phyloP scores from a whole-genome alignment of 768 basidiomycete species.

The Lactarius hatsudake region DNA sequence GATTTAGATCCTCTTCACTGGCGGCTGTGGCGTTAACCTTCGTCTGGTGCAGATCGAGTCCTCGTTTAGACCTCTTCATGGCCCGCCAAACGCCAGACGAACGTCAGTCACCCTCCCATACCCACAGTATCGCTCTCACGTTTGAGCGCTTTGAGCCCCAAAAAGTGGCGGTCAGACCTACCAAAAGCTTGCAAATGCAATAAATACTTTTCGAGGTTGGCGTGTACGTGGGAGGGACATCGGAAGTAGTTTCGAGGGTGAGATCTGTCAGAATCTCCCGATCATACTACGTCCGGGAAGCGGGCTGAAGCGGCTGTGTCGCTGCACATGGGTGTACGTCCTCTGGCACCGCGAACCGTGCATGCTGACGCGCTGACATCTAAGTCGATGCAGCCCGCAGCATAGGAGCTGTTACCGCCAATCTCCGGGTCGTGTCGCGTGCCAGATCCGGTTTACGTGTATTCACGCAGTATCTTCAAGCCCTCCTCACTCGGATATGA shows the following conservation, averaged over 20 bases:
- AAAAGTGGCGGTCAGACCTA: neutral
- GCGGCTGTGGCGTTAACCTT: constrained; percentile 27
- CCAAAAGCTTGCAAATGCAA: constrained; percentile 17
- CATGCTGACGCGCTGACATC: constrained; percentile 23
- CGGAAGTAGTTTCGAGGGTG: constrained; percentile 24
- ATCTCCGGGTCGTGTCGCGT: constrained; percentile 17
- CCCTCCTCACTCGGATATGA: constrained; percentile 7
- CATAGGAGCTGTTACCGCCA: constrained; percentile 11
- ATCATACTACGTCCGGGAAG: constrained; percentile 15
- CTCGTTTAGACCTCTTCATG: neutral
- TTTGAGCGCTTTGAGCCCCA: neutral
- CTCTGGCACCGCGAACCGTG: constrained; percentile 20
- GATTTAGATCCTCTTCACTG: neutral
- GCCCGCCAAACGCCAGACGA: neutral
- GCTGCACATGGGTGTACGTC: constrained; percentile 15
- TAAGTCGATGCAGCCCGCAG: constrained; percentile 21
- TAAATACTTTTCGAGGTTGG: constrained; percentile 24
- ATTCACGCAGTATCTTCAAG: neutral
- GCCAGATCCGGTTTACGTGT: constrained; percentile 24
- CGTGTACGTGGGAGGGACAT: constrained; percentile 19
- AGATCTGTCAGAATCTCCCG: constrained; percentile 22
- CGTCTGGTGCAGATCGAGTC: constrained; percentile 14
- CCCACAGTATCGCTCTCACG: neutral
- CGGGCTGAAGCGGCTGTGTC: constrained; percentile 5
- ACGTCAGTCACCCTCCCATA: constrained; percentile 6